Percentiles rank a stretch among this genome's conserved stretches.
Evolutionary conservation across 1,284 basidiomycete species (phyloP).

Genomic region (Ganoderma lucidum): DNA sequence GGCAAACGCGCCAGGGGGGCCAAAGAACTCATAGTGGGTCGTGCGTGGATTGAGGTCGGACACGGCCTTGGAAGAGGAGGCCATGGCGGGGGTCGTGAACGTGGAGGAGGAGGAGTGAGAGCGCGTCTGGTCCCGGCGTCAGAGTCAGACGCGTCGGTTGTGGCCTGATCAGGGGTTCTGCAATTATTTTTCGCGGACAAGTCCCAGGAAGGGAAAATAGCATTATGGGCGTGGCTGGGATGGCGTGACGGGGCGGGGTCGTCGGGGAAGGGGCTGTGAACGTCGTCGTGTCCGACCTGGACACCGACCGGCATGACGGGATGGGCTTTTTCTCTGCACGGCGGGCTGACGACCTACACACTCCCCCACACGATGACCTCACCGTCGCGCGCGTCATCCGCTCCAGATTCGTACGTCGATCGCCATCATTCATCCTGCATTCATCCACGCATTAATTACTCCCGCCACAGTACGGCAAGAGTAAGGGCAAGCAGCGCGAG

Average conservation of each 20-base stretch:
- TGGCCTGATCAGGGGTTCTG: conserved; percentile 22
- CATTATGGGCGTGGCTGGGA: conserved; percentile 5
- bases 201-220: conserved; percentile 9
- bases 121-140: conserved; percentile 12
- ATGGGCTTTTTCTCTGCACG: conserved; percentile 55
- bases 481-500: conserved; percentile 68
- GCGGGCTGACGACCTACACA: conserved; percentile 43
- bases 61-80: conserved; percentile 28
- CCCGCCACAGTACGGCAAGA: conserved; percentile 63
- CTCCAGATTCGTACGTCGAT: conserved; percentile 72
- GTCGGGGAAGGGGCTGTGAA: background rate
- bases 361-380: conserved; percentile 43
- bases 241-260: conserved; percentile 3
- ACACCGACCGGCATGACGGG: conserved; percentile 38
- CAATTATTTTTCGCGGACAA: conserved; percentile 12
- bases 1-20: conserved; percentile 81
- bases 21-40: conserved; percentile 85
- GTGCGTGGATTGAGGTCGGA: conserved; percentile 69
- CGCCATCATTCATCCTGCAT: conserved; percentile 4
- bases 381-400: conserved; percentile 72
- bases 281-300: background rate
- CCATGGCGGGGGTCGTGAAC: conserved; percentile 33
- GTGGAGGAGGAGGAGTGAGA: conserved; percentile 25
- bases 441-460: conserved; percentile 3
- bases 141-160: conserved; percentile 23